Percentiles rank a stretch among this genome's conserved stretches.
phyloP scores from a whole-genome alignment of 1,284 basidiomycete genomes.

The Trametes versicolor region DNA sequence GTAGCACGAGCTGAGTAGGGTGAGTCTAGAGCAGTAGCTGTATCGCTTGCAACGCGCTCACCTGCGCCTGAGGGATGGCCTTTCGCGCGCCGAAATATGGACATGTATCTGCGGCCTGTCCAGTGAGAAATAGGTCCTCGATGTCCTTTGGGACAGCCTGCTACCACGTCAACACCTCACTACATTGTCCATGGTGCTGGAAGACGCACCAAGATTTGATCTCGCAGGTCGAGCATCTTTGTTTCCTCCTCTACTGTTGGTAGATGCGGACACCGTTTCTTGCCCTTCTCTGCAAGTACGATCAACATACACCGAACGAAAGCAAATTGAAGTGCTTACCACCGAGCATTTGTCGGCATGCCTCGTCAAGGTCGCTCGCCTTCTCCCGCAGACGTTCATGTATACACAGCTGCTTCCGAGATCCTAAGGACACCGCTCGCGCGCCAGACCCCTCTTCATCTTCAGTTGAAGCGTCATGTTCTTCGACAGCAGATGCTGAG shows the following conservation, averaged over 20 bases:
- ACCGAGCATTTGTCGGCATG: conserved; percentile 87
- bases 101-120: conserved; percentile 76
- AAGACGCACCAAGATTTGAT: conserved; percentile 81
- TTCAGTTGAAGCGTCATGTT: conserved; percentile 18
- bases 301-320: conserved; percentile 6
- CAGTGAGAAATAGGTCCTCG: conserved; percentile 87
- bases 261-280: conserved; percentile 80
- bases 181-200: neutral
- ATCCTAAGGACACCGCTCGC: conserved; percentile 85
- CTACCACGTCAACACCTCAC: neutral
- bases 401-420: conserved; percentile 95
- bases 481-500: conserved; percentile 16
- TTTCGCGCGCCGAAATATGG: conserved; percentile 93
- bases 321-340: conserved; percentile 53
- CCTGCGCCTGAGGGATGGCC: conserved; percentile 92
- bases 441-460: conserved; percentile 48
- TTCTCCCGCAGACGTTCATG: conserved; percentile 79
- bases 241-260: conserved; percentile 81
- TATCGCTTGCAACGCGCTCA: conserved; percentile 45
- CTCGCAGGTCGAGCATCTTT: conserved; percentile 86
- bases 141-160: conserved; percentile 93
- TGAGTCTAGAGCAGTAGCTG: neutral
- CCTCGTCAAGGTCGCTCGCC: conserved; percentile 89
- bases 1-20: conserved; percentile 75
- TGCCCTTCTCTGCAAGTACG: conserved; percentile 60